Conservation (phyloP, 164 flowering plant genomes). For the Stephania japonica region DNA sequence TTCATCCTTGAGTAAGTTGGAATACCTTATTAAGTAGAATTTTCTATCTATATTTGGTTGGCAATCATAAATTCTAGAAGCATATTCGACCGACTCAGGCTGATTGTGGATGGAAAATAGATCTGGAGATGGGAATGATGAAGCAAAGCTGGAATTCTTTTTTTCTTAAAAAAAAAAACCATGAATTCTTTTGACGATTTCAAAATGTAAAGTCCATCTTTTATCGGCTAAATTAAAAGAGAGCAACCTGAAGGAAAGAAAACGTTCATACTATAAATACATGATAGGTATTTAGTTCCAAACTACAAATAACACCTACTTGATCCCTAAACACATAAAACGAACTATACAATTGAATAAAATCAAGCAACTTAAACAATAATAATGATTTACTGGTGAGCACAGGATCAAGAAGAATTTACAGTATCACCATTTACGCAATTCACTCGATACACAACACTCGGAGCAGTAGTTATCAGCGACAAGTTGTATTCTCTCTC, state of each 20-base stretch:
- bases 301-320: background rate
- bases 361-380: background rate
- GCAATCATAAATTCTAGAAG: too few species aligned
- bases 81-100: too few species aligned
- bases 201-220: background rate
- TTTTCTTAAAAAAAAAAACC: too few species aligned
- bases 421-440: conserved; percentile 87
- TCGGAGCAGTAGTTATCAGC: conserved; percentile 94
- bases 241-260: background rate
- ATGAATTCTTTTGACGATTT: background rate
- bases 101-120: too few species aligned
- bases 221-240: background rate
- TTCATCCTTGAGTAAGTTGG: too few species aligned
- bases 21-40: too few species aligned
- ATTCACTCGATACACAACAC: conserved; percentile 87
- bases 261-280: background rate
- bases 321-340: background rate
- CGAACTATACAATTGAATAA: background rate
- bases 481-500: conserved; percentile 90
- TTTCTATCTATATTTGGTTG: too few species aligned
- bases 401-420: conserved; percentile 48
- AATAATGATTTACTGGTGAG: conserved; percentile 8
- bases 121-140: too few species aligned
- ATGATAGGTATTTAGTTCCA: background rate
- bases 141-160: too few species aligned